Evolutionary conservation across 768 basidiomycete genomes (phyloP).

Genomic region (Tricholoma terreum): DNA sequence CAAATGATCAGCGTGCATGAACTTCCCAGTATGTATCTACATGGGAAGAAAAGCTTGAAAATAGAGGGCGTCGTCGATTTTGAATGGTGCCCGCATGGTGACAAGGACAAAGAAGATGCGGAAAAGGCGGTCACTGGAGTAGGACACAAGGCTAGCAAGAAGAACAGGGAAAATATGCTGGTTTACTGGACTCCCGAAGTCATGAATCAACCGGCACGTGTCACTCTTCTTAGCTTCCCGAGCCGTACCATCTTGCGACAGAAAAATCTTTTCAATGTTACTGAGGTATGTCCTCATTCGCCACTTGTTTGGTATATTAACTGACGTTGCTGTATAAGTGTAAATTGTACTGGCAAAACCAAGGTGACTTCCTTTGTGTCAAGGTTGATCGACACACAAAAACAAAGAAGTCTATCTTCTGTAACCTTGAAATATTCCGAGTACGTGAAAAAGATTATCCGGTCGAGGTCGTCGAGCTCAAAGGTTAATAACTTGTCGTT

Average conservation of each 20-base stretch:
- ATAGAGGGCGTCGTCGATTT: constrained; percentile 97
- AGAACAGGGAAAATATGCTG: constrained; percentile 84
- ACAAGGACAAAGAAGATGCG: constrained; percentile 77
- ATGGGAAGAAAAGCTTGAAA: constrained; percentile 96
- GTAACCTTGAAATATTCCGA: constrained; percentile 97
- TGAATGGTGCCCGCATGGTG: constrained; percentile 95
- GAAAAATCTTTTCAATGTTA: constrained; percentile 97
- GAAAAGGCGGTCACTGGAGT: constrained; percentile 46
- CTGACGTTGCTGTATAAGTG: constrained; percentile 51
- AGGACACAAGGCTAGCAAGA: constrained; percentile 50
- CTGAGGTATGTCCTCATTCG: constrained; percentile 63
- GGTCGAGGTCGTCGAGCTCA: constrained; percentile 95
- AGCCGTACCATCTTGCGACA: constrained; percentile 79
- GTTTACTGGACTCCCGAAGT: constrained; percentile 99
- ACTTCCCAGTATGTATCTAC: constrained; percentile 87
- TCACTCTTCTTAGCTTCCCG: constrained; percentile 90
- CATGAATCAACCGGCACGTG: constrained; percentile 92
- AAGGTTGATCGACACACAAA: constrained; percentile 99
- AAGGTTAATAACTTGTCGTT: constrained; percentile 52
- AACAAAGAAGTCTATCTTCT: constrained; percentile 97
- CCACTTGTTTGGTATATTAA: constrained; percentile 3
- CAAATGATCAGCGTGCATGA: constrained; percentile 97
- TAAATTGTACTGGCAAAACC: constrained; percentile 97
- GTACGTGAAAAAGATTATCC: constrained; percentile 97
- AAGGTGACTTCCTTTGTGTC: constrained; percentile 97